phyloP scores from a whole-genome alignment of 208 protist genomes.

The Leishmania aethiopica region DNA sequence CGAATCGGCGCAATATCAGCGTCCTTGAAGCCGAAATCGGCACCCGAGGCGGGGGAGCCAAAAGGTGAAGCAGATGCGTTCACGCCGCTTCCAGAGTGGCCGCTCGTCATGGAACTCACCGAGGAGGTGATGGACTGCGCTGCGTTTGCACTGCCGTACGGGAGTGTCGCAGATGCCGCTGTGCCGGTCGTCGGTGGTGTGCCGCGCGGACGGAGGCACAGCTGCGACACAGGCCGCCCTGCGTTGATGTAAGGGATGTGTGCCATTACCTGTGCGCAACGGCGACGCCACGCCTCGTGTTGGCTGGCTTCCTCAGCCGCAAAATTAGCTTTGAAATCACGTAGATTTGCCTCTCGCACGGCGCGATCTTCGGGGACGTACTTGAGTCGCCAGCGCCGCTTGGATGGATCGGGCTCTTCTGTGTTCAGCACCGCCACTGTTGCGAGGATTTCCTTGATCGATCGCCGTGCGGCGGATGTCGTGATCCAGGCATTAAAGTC shows the following conservation, averaged over 20 bases:
- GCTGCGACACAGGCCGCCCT: constrained; percentile 31
- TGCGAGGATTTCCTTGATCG: constrained; percentile 71
- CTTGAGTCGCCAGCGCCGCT: constrained; percentile 70
- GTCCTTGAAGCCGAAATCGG: constrained; percentile 33
- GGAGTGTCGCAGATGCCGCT: not conserved
- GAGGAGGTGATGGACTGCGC: not conserved
- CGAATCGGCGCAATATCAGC: constrained; percentile 57
- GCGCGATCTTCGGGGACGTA: constrained; percentile 44
- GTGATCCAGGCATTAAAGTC: constrained; percentile 65
- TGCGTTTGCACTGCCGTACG: constrained; percentile 16
- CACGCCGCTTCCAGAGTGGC: not conserved
- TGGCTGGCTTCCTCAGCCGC: constrained; percentile 53
- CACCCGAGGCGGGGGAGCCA: constrained; percentile 5
- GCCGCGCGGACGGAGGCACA: constrained; percentile 33
- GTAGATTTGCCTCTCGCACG: constrained; percentile 10
- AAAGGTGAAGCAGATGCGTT: constrained; percentile 16
- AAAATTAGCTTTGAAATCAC: constrained; percentile 39
- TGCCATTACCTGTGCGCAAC: constrained; percentile 33
- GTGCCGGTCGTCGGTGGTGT: not conserved
- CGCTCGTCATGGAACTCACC: not conserved
- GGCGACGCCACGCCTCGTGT: constrained; percentile 51
- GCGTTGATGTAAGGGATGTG: constrained; percentile 59
- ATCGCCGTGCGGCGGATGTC: constrained; percentile 35
- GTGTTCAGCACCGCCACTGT: constrained; percentile 59
- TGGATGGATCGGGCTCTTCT: constrained; percentile 45